Evolutionary conservation across 163 green algal genomes (phyloP).

Genomic region (Dunaliella salina): DNA sequence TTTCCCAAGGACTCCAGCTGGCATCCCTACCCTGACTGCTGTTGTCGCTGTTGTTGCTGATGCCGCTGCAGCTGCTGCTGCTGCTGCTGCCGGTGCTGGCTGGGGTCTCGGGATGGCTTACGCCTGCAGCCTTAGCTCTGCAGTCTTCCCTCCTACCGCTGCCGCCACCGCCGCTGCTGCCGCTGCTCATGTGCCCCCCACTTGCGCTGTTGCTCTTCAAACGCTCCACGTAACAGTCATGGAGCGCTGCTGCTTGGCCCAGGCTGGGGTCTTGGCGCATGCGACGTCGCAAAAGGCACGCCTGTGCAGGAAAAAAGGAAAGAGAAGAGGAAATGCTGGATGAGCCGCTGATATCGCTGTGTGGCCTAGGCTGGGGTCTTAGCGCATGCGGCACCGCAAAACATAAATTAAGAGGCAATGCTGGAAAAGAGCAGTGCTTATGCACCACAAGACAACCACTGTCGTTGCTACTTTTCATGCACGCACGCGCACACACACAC

Average conservation of each 20-base stretch:
- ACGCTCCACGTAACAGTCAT: neutral
- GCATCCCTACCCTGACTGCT: too few relatives aligned
- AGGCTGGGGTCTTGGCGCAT: conserved; percentile 21
- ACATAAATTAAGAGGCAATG: conserved; percentile 22
- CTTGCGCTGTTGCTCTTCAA: neutral
- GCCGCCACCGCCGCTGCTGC: neutral
- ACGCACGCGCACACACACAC: neutral
- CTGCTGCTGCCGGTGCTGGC: neutral
- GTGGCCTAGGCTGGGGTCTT: conserved; percentile 1
- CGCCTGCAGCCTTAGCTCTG: neutral
- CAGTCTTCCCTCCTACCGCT: neutral
- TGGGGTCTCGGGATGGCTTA: too few relatives aligned
- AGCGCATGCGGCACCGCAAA: conserved; percentile 34
- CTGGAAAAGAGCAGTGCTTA: too few relatives aligned
- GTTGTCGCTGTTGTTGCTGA: neutral
- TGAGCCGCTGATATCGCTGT: neutral
- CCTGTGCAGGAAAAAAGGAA: conserved; percentile 11
- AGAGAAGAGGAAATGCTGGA: too few relatives aligned
- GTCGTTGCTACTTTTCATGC: neutral
- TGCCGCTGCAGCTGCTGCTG: neutral
- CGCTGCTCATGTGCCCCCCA: neutral
- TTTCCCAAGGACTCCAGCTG: too few relatives aligned
- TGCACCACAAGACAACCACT: too few relatives aligned
- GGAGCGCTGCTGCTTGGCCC: neutral
- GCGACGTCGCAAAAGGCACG: conserved; percentile 39